Conservation (phyloP, 2,329 filamentous ascomycete genomes). For the Talaromyces sp. region DNA sequence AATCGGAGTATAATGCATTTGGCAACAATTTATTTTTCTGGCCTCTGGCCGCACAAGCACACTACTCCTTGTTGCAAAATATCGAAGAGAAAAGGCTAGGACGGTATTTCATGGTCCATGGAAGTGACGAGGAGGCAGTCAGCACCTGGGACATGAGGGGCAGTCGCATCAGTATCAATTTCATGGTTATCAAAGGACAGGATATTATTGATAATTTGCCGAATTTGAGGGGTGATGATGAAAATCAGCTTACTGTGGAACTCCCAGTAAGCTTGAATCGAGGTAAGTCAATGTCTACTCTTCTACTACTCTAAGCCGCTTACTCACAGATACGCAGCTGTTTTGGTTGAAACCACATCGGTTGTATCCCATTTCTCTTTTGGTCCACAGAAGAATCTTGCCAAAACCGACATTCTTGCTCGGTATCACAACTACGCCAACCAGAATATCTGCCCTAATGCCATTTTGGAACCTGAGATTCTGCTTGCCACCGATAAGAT, state of each 20-base stretch:
- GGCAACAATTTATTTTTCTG: slow-evolving; percentile 13
- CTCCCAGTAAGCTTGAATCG: slow-evolving; percentile 11
- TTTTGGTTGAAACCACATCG: slow-evolving; percentile 13
- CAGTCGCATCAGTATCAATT: slow-evolving; percentile 15
- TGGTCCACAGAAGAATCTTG: slow-evolving; percentile 13
- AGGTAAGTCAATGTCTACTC: neutral
- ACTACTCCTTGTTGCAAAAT: slow-evolving; percentile 14
- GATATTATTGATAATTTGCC: slow-evolving; percentile 11
- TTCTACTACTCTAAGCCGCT: neutral
- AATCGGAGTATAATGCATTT: slow-evolving; percentile 14
- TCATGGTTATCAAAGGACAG: slow-evolving; percentile 12
- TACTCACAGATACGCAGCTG: slow-evolving; percentile 1
- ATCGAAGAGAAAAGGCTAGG: slow-evolving; percentile 12
- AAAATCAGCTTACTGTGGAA: slow-evolving; percentile 12
- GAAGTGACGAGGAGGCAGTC: slow-evolving; percentile 15
- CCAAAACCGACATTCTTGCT: slow-evolving; percentile 13
- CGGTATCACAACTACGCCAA: slow-evolving; percentile 13
- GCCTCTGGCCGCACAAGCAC: slow-evolving; percentile 14
- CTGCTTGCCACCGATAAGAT: slow-evolving; percentile 8
- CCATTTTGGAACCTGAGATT: slow-evolving; percentile 9
- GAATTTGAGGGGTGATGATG: slow-evolving; percentile 10
- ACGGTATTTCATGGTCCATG: slow-evolving; percentile 15
- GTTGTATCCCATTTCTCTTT: slow-evolving; percentile 14
- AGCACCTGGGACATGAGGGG: slow-evolving; percentile 15
- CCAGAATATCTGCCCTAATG: slow-evolving; percentile 9